Evolutionary conservation across 2,329 filamentous ascomycete species (phyloP).

Genomic region (Sporothrix euskadiensis): DNA sequence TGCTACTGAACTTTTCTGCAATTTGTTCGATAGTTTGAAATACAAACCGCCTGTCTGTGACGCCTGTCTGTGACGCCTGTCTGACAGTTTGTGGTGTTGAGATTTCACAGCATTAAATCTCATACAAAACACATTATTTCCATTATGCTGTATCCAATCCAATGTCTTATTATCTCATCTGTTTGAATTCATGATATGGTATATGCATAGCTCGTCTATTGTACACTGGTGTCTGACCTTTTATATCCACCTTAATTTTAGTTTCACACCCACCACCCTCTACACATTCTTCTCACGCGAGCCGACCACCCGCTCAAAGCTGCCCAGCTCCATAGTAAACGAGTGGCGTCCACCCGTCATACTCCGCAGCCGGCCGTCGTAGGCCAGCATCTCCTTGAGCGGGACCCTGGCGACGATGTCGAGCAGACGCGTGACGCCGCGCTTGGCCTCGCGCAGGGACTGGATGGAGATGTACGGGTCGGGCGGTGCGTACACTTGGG

Average conservation of each 20-base stretch:
- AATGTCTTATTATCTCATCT: neutral
- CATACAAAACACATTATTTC: neutral
- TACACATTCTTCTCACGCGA: constrained; percentile 51
- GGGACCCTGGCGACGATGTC: constrained; percentile 85
- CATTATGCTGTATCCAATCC: neutral
- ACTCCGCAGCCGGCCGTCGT: constrained; percentile 83
- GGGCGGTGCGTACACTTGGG: constrained; percentile 79
- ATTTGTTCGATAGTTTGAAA: neutral
- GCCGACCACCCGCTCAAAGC: constrained; percentile 57
- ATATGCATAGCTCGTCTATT: neutral
- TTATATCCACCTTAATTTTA: neutral
- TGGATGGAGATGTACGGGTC: constrained; percentile 72
- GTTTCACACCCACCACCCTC: neutral
- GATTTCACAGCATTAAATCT: neutral
- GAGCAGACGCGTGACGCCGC: constrained; percentile 51
- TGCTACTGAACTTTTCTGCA: neutral
- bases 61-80: no score
- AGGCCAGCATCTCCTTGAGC: constrained; percentile 94
- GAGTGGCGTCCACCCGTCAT: constrained; percentile 78
- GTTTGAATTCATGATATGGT: neutral
- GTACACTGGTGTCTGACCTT: neutral
- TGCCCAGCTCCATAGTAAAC: constrained; percentile 60
- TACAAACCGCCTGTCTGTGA: no score
- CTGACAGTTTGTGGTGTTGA: no score
- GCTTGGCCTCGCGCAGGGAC: constrained; percentile 55